Base-by-base conservation (phyloP, 192 early-diverging fungal genomes). In the Coemansia sp. region DNA sequence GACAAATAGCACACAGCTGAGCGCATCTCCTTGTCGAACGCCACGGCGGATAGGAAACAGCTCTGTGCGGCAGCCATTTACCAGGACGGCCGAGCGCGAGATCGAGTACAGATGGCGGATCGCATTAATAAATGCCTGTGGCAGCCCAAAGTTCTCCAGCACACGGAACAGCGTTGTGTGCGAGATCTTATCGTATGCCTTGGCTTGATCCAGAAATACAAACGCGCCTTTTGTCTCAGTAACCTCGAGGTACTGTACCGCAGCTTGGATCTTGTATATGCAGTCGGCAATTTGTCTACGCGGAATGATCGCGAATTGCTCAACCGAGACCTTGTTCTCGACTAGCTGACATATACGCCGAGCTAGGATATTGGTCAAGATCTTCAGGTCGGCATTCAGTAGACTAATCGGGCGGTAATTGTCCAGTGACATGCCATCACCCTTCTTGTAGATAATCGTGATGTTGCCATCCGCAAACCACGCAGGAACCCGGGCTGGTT, bases 191-290 rank as follows among this genome's bases (percentile, higher is more conserved):
- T 71, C 56, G 19, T 60, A 71, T 0, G 69, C 69, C 38, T 71
- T 71, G 10, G 57, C 56, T 29, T 63, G 56, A 21, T 71, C 62
- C 2, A 71, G 69, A 41, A 65, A 60, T 27, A 65, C 48, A 21
- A 71, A 38, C 0, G 45, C 50, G 1, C 53, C 62, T 2, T 55
- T 38, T 1, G 7, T 29, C 17, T 22, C 7, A 0, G 23, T 14
- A 10, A n/a, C 6, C 22, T 59, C 56, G 2, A 64, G 51, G 38
- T 70, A 64, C 8, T 65, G 62, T 1, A 12, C 4, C 7, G 41
- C 39, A 0, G 62, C 62, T 57, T 62, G 58, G 25, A 71, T 50
- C 1, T 23, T 58, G 23, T 61, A 65, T 11, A 71, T 21, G 17
- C 49, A 29, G 15, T 70, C 56, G 2, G 48, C 8, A 2, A 70